A percentile compares a stretch with the other conserved stretches of the same genome.
Evolutionary conservation across 179 eudicot genomes (phyloP).

Genomic region (Nepenthes alata): DNA sequence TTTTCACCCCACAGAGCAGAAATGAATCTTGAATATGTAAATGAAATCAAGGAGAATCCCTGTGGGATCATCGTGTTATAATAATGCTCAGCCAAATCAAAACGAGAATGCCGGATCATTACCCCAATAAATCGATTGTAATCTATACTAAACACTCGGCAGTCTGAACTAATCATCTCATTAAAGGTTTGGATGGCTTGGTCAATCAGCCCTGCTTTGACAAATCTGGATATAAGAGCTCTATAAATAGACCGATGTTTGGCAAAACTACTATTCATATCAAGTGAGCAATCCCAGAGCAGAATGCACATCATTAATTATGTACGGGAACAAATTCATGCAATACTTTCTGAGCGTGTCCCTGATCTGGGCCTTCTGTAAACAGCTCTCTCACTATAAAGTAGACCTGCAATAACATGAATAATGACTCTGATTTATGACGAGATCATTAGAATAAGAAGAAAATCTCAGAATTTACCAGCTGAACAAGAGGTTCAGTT

Average conservation of each 20-base stretch:
- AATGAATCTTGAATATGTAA: slow-evolving; percentile 88
- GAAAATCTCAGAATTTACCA: too few relatives aligned
- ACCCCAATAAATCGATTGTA: slow-evolving; percentile 87
- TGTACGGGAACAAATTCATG: slow-evolving; percentile 13
- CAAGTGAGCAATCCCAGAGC: slow-evolving; percentile 22
- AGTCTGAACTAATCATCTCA: slow-evolving; percentile 73
- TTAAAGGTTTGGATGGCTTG: slow-evolving; percentile 79
- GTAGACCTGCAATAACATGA: too few relatives aligned
- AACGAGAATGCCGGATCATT: slow-evolving; percentile 51
- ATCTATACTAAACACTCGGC: slow-evolving; percentile 76
- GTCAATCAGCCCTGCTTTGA: slow-evolving; percentile 71
- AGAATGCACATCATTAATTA: slow-evolving; percentile 12
- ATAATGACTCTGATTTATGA: too few relatives aligned
- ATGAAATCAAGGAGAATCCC: slow-evolving; percentile 68
- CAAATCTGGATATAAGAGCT: slow-evolving; percentile 57
- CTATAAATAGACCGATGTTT: slow-evolving; percentile 63
- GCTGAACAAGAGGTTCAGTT: too few relatives aligned
- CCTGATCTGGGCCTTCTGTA: background rate
- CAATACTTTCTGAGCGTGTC: background rate
- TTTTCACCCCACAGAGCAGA: slow-evolving; percentile 54
- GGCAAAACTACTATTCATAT: slow-evolving; percentile 42
- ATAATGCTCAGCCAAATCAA: slow-evolving; percentile 63
- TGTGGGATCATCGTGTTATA: slow-evolving; percentile 43
- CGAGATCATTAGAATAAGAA: too few relatives aligned
- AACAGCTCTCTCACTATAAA: too few relatives aligned